phyloP scores from a whole-genome alignment of 192 early-diverging fungal genomes.

The Coemansia umbellata region DNA sequence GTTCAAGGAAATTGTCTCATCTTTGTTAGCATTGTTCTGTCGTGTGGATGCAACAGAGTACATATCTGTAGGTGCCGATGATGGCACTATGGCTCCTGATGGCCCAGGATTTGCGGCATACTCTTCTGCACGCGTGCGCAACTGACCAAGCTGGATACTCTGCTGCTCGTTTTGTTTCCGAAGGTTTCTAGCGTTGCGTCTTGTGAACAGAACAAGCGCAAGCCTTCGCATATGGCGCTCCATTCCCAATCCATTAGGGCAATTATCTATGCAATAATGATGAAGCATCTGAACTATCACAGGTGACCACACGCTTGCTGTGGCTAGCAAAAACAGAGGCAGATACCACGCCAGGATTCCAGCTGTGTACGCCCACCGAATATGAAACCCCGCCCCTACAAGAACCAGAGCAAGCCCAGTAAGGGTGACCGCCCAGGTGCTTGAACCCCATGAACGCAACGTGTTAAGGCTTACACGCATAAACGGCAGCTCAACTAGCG shows the following conservation, averaged over 20 bases:
- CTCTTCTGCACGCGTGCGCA: conserved; percentile 13
- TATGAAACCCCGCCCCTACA: conserved; percentile 56
- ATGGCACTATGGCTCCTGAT: neutral
- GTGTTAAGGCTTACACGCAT: conserved; percentile 61
- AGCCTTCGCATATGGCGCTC: conserved; percentile 21
- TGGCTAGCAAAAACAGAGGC: conserved; percentile 39
- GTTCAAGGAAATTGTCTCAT: neutral
- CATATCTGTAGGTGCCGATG: neutral
- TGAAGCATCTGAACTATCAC: conserved; percentile 15
- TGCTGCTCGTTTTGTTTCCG: conserved; percentile 12
- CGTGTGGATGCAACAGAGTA: neutral
- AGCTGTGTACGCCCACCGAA: conserved; percentile 31
- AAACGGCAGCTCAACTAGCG: conserved; percentile 66
- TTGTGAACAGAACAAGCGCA: conserved; percentile 21
- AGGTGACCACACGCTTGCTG: conserved; percentile 28
- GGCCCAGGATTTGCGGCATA: conserved; percentile 2
- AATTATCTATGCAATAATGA: conserved; percentile 26
- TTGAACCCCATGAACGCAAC: conserved; percentile 60
- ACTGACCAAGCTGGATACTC: conserved; percentile 1
- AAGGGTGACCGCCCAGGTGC: conserved; percentile 63
- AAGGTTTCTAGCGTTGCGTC: conserved; percentile 25
- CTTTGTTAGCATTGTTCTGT: neutral
- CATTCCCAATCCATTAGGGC: conserved; percentile 41
- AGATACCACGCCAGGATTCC: conserved; percentile 49
- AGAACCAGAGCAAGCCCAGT: conserved; percentile 55